A percentile compares a stretch with the other conserved stretches of the same genome.
These are phyloP conservation scores for Leishmania arabica DNA, from an alignment of 208 protist genomes.

Conservation along the genomic window DNA sequence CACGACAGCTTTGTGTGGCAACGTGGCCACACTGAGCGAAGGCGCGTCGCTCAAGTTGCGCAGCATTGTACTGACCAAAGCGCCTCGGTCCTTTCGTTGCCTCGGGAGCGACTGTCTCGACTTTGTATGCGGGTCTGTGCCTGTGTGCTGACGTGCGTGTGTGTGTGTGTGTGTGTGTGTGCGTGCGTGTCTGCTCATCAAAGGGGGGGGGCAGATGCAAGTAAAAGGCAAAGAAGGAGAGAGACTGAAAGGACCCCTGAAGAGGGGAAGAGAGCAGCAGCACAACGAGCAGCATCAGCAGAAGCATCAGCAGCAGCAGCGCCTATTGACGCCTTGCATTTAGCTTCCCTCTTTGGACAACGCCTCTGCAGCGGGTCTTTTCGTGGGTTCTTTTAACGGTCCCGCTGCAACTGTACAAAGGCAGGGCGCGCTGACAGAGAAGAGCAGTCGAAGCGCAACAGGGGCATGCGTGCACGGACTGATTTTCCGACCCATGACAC, in stretches of 20 bases:
- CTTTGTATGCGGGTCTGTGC: not conserved
- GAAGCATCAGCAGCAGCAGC: not conserved
- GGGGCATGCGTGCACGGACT: not conserved
- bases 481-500: not conserved
- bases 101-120: not conserved
- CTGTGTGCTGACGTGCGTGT: not conserved
- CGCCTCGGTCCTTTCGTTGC: not conserved
- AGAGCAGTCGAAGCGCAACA: not conserved
- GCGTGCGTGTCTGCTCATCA: not conserved
- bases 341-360: not conserved
- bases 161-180: not conserved
- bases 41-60: constrained; percentile 30
- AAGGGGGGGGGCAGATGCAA: not conserved
- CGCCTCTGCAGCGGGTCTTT: not conserved
- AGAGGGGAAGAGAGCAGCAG: not conserved
- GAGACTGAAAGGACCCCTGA: not conserved
- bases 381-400: too few species aligned
- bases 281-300: not conserved
- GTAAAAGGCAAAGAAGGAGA: not conserved
- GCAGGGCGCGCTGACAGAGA: too few species aligned
- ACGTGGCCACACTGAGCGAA: constrained; percentile 49
- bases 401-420: not conserved
- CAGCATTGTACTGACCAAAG: constrained; percentile 8
- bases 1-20: constrained; percentile 48
- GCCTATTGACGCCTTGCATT: not conserved